These are phyloP conservation scores for Plasmopara viticola DNA, from an alignment of 352 stramenopile genomes.

Conservation along the genomic window DNA sequence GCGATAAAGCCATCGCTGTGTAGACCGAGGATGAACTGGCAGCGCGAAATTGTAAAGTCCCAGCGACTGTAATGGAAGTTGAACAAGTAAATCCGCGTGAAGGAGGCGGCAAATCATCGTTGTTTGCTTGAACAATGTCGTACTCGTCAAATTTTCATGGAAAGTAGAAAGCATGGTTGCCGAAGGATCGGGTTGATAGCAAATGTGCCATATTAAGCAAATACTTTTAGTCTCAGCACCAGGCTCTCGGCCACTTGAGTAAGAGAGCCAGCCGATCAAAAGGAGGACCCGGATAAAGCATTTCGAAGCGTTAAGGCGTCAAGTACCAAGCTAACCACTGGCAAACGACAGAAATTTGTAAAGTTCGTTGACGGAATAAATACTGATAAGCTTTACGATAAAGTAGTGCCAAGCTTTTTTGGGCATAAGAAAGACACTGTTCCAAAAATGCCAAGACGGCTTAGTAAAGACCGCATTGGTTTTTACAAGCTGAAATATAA, in stretches of 20 bases:
- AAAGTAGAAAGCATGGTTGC: neutral
- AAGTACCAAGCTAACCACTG: neutral
- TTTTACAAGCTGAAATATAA: conserved; percentile 1
- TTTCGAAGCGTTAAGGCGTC: neutral
- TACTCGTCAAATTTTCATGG: neutral
- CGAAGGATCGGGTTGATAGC: neutral
- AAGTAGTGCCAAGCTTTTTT: neutral
- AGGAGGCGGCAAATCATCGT: neutral
- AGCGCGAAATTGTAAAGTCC: neutral
- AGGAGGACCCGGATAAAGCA: neutral
- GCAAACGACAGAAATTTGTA: neutral
- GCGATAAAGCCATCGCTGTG: neutral
- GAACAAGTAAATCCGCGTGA: neutral
- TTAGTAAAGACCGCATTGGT: neutral
- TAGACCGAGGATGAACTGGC: neutral
- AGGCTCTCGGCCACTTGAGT: neutral
- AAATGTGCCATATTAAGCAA: neutral
- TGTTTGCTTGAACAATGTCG: neutral
- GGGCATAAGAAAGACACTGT: conserved; percentile 1
- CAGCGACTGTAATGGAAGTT: neutral
- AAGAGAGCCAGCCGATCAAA: neutral
- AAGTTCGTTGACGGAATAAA: neutral
- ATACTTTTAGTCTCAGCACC: neutral
- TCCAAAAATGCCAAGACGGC: conserved; percentile 7
- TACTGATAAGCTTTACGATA: neutral